phyloP scores from a whole-genome alignment of 768 basidiomycete genomes.

The Amanita rimosa region DNA sequence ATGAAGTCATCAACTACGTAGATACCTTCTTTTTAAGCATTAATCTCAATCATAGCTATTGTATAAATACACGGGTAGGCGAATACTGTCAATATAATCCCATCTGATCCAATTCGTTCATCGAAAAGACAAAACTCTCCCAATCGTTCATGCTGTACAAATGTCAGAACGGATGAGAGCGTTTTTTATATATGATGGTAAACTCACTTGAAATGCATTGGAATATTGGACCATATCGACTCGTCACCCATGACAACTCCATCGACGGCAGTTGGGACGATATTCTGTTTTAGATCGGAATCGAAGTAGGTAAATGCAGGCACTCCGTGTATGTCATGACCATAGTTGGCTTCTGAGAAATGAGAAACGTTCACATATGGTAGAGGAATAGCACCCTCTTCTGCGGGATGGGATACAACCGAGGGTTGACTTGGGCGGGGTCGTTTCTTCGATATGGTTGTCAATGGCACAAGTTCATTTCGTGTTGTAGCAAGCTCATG shows the following conservation, averaged over 20 bases:
- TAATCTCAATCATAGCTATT: background rate
- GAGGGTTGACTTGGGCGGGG: constrained; percentile 24
- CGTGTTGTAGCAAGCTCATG: constrained; percentile 45
- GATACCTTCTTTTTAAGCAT: background rate
- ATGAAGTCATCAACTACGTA: background rate
- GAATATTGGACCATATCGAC: constrained; percentile 45
- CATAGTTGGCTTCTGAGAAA: background rate
- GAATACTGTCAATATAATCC: background rate
- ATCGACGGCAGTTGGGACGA: background rate
- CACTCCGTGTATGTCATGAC: background rate
- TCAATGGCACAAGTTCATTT: constrained; percentile 31
- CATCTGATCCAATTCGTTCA: background rate
- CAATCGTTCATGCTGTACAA: constrained; percentile 14
- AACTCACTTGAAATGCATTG: constrained; percentile 40
- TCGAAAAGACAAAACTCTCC: constrained; percentile 10
- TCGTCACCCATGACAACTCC: constrained; percentile 14
- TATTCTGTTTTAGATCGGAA: background rate
- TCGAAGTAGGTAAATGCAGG: background rate
- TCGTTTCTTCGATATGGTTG: constrained; percentile 34
- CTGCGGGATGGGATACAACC: background rate
- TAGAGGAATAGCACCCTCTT: background rate
- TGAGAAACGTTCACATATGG: background rate
- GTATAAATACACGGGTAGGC: background rate
- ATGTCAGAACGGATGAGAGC: background rate
- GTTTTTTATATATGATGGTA: background rate